Evolutionary conservation across 352 stramenopile genomes (phyloP).

Genomic region (Blastocystis sp.): DNA sequence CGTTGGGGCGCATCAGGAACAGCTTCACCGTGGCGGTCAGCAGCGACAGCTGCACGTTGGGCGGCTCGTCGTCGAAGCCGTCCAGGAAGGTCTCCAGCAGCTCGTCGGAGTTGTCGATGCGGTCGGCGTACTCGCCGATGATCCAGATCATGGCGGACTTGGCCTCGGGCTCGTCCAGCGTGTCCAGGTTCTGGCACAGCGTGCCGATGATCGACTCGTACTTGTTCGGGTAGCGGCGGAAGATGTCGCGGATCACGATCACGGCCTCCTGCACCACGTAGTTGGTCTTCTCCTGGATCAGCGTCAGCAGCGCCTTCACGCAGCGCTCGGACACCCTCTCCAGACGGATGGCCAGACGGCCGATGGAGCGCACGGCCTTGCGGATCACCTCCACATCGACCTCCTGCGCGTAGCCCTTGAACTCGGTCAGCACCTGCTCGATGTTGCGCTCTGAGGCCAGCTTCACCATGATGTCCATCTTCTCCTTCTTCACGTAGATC

Average conservation of each 20-base stretch:
- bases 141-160: slow-evolving; percentile 99
- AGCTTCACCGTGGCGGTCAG: slow-evolving; percentile 97
- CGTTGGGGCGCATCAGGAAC: slow-evolving; percentile 88
- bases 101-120: slow-evolving; percentile 98
- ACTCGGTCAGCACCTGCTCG: slow-evolving; percentile 93
- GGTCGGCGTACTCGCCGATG: slow-evolving; percentile 93
- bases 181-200: slow-evolving; percentile 98
- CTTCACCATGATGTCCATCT: slow-evolving; percentile 98
- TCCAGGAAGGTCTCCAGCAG: slow-evolving; percentile 97
- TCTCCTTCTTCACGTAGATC: slow-evolving; percentile 96
- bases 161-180: slow-evolving; percentile 94
- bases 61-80: slow-evolving; percentile 93
- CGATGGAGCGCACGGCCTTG: slow-evolving; percentile 91
- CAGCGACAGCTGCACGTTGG: slow-evolving; percentile 92
- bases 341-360: slow-evolving; percentile 93
- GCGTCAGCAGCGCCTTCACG: slow-evolving; percentile 94
- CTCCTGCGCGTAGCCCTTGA: slow-evolving; percentile 98
- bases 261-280: slow-evolving; percentile 98
- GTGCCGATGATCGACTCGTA: slow-evolving; percentile 98
- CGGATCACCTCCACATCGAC: slow-evolving; percentile 98
- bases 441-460: slow-evolving; percentile 95
- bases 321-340: slow-evolving; percentile 93
- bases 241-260: slow-evolving; percentile 99
- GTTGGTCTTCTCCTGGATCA: slow-evolving; percentile 99
- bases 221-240: slow-evolving; percentile 97